A percentile compares a stretch with the other conserved stretches of the same genome.
These are phyloP conservation scores for Schizosaccharomyces versatilis DNA, from an alignment of 1,139 yeast genomes.

Conservation along the genomic window DNA sequence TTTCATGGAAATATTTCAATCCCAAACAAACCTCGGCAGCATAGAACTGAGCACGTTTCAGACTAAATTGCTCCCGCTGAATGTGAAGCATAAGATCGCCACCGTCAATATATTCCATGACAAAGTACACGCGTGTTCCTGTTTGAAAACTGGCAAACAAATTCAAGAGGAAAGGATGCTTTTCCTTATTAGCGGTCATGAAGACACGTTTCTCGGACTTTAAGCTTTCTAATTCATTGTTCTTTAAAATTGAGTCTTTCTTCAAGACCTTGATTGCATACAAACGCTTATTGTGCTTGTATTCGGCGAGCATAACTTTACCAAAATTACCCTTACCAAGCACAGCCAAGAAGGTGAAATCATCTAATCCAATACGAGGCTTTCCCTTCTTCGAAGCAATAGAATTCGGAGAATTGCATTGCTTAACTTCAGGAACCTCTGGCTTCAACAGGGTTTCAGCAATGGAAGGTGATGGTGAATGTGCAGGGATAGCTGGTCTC, in stretches of 20 bases:
- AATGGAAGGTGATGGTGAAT: background rate
- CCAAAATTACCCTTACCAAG: conserved; percentile 89
- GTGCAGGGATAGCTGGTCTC: background rate
- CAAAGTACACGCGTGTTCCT: conserved; percentile 87
- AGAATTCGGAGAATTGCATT: background rate
- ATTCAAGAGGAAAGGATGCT: conserved; percentile 80
- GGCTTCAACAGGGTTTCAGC: background rate
- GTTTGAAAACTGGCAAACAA: conserved; percentile 93
- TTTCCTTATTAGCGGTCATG: conserved; percentile 64
- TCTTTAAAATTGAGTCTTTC: conserved; percentile 56
- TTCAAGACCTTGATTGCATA: conserved; percentile 79
- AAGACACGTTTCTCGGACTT: conserved; percentile 50
- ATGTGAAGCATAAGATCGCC: conserved; percentile 99
- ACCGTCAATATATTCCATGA: conserved; percentile 92
- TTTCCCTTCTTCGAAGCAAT: background rate
- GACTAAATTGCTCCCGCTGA: conserved; percentile 72
- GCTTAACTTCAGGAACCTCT: background rate
- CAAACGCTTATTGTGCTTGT: conserved; percentile 37
- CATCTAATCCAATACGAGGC: conserved; percentile 23
- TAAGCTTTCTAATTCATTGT: conserved; percentile 73
- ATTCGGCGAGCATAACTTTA: conserved; percentile 59
- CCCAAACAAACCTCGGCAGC: conserved; percentile 91
- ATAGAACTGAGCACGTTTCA: conserved; percentile 86
- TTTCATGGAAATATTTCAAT: conserved; percentile 77
- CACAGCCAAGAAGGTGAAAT: conserved; percentile 57